phyloP scores from a whole-genome alignment of 345 rosid species.

The Linum trigynum region DNA sequence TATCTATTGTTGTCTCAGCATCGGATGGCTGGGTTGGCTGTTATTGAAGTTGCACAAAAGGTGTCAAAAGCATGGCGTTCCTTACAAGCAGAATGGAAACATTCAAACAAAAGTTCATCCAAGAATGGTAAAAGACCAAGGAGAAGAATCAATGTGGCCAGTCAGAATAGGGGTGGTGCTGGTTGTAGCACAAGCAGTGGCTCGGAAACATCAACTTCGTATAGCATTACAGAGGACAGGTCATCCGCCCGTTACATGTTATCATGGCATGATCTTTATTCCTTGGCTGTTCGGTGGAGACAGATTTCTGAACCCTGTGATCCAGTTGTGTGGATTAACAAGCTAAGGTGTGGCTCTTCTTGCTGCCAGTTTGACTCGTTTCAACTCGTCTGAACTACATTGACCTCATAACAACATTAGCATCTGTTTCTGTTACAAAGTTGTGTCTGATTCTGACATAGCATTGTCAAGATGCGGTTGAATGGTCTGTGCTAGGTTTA shows the following conservation, averaged over 20 bases:
- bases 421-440: background rate
- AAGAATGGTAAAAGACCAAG: constrained; percentile 60
- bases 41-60: constrained; percentile 79
- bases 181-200: constrained; percentile 87
- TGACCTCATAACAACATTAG: background rate
- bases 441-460: background rate
- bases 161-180: constrained; percentile 95
- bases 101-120: constrained; percentile 41
- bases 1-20: constrained; percentile 47
- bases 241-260: constrained; percentile 44
- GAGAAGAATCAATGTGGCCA: constrained; percentile 58
- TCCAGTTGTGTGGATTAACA: constrained; percentile 96
- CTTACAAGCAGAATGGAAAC: constrained; percentile 60
- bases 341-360: constrained; percentile 49
- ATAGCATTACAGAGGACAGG: constrained; percentile 54
- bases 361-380: background rate
- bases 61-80: constrained; percentile 91
- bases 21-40: constrained; percentile 98
- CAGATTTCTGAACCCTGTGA: constrained; percentile 99
- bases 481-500: background rate
- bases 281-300: constrained; percentile 88
- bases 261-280: constrained; percentile 83
- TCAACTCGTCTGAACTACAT: constrained; percentile 1
- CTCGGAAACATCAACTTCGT: constrained; percentile 52
- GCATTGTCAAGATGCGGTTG: background rate